These are phyloP conservation scores for Vitis hybrid DNA, from an alignment of 177 flowering plant genomes.

Conservation along the genomic window DNA sequence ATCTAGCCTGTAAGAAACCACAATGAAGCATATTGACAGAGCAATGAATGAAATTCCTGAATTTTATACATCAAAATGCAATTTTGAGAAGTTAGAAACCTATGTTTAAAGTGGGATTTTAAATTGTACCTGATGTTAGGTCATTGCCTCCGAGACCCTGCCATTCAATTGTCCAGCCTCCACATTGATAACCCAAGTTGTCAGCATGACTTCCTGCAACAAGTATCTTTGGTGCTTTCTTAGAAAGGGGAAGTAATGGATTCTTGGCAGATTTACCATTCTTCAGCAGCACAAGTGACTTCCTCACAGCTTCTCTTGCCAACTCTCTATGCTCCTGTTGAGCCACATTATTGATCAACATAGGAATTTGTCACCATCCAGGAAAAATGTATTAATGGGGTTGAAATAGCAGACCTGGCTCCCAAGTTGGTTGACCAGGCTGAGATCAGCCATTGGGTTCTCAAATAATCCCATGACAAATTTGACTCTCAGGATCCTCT, in stretches of 20 bases:
- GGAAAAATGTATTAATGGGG: neutral
- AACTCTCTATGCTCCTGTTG: slow-evolving; percentile 28
- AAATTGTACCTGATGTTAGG: slow-evolving; percentile 14
- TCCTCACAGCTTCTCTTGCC: slow-evolving; percentile 47
- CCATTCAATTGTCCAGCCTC: slow-evolving; percentile 28
- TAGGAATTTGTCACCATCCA: too few relatives aligned
- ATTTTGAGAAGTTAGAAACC: neutral
- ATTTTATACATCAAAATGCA: neutral
- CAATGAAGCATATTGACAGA: too few relatives aligned
- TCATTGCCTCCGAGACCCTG: slow-evolving; percentile 23
- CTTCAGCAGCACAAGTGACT: slow-evolving; percentile 42
- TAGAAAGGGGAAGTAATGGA: slow-evolving; percentile 23
- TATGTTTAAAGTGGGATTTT: neutral
- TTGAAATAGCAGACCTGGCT: slow-evolving; percentile 12
- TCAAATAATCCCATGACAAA: slow-evolving; percentile 25
- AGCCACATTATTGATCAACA: neutral
- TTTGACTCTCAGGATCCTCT: slow-evolving; percentile 23
- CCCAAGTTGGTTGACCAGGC: slow-evolving; percentile 21
- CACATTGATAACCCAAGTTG: slow-evolving; percentile 26
- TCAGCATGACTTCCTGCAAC: slow-evolving; percentile 28
- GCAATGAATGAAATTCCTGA: neutral
- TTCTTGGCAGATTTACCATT: slow-evolving; percentile 18
- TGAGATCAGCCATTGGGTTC: slow-evolving; percentile 19
- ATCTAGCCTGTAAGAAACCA: too few relatives aligned
- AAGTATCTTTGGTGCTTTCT: slow-evolving; percentile 16